Evolutionary conservation across 768 basidiomycete genomes (phyloP).

Genomic region (Tulasnella sp.): DNA sequence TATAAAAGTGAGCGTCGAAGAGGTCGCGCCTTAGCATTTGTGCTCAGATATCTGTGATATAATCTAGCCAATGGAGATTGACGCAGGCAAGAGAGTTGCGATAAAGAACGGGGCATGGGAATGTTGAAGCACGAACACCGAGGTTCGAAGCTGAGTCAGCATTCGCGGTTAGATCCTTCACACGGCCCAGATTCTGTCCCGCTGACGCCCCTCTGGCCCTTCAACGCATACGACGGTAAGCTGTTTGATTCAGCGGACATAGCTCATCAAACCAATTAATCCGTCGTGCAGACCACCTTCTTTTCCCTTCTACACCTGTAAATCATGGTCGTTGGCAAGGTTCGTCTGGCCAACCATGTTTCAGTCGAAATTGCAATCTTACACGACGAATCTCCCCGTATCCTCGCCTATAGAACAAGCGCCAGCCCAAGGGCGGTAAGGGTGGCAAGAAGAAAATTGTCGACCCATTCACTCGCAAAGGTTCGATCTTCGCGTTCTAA

Average conservation of each 20-base stretch:
- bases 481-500: constrained; percentile 38
- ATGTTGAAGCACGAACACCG: not conserved
- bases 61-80: not conserved
- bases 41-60: not conserved
- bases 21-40: not conserved
- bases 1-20: not conserved
- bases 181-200: not conserved
- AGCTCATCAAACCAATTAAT: not conserved
- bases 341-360: constrained; percentile 32
- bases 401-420: constrained; percentile 67
- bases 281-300: not conserved
- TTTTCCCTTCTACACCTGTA: not conserved
- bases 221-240: not conserved
- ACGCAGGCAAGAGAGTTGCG: not conserved
- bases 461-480: constrained; percentile 99
- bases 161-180: not conserved
- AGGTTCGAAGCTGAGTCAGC: not conserved
- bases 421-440: constrained; percentile 96
- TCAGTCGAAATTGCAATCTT: not conserved
- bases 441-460: constrained; percentile 99
- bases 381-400: not conserved
- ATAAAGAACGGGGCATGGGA: not conserved
- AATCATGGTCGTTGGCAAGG: constrained; percentile 87
- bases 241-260: not conserved
- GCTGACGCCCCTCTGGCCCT: not conserved